Evolutionary conservation across 805 yeast genomes (phyloP), one percentile per base, ranked within the genome.

Genomic region (Kockiozyma suomiensis): DNA sequence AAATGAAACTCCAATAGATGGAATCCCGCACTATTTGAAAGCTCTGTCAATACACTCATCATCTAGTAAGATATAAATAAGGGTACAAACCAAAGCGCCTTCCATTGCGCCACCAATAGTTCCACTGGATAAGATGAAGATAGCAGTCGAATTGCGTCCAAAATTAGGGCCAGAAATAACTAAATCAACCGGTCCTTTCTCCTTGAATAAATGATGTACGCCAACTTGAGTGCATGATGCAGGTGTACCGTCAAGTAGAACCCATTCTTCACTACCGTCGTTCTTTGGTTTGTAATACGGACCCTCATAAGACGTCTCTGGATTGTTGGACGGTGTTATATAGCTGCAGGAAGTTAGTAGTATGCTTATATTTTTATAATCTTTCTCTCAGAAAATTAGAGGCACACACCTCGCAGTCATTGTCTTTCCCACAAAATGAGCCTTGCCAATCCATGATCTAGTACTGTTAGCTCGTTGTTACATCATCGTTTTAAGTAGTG

Each of bases 101-200:
- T 94, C 99, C 90, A 92, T 82, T 0, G 97, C 94, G 2, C 97
- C 98, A 26, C 99, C 99, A 17, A 94, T 86, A 1, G 99, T 94
- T 13, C 99, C 99, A 67, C 96, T 86, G 3, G 97, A 85, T 68
- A 94, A 81, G 56, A 91, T 88, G 73, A 91, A 94, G 47, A 93
- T 82, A 4, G 96, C 90, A 25, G 93, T 84, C 1, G 97, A 85
- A 74, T 94, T 94, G 70, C 97, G 84, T 23, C 99, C 99, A 66
- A 87, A 93, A 72, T 94, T 94, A 6, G 99, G 99, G 0, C 99
- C 99, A 56, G 96, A 88, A 23, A 94, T 73, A 4, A 94, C 97
- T 60, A 93, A 76, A 74, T 94, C 97, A 23, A 92, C 83, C 0
- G 87, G 86, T 2, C 81, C 81, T 23, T 77, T 72, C 17, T 72